phyloP scores from a whole-genome alignment of 2,329 filamentous ascomycete genomes.

The Sarocladium kiliense region DNA sequence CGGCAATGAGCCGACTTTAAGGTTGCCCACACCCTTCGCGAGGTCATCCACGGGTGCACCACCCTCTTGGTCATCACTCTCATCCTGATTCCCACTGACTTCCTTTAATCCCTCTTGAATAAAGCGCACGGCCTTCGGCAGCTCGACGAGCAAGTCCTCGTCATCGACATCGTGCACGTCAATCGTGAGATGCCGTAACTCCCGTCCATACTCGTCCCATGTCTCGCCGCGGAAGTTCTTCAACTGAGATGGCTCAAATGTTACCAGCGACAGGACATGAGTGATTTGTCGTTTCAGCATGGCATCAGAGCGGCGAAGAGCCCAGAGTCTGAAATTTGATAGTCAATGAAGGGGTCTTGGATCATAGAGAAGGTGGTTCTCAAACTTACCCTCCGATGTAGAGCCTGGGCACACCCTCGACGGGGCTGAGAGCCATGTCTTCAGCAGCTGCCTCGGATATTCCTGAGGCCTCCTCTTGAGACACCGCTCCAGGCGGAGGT shows the following conservation, averaged over 20 bases:
- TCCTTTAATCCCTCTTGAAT: constrained; percentile 66
- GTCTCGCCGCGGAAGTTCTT: constrained; percentile 44
- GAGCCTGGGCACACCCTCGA: constrained; percentile 36
- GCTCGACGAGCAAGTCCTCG: constrained; percentile 76
- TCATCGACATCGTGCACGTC: constrained; percentile 90
- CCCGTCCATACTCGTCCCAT: constrained; percentile 43
- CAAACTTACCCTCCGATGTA: constrained; percentile 33
- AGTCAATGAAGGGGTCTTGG: neutral
- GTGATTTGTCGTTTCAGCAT: constrained; percentile 74
- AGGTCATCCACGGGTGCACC: neutral
- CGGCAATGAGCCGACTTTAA: constrained; percentile 13
- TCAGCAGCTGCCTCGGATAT: neutral
- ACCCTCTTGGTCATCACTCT: constrained; percentile 1
- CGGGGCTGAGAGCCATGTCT: constrained; percentile 36
- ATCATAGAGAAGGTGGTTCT: neutral
- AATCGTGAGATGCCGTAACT: constrained; percentile 69
- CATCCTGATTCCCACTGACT: neutral
- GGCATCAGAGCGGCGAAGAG: constrained; percentile 65
- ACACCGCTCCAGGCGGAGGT: neutral
- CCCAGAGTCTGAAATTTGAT: constrained; percentile 63
- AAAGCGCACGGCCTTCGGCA: constrained; percentile 74
- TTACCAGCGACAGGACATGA: constrained; percentile 81
- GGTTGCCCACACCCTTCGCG: constrained; percentile 11
- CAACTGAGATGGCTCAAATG: constrained; percentile 37
- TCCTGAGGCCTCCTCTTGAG: constrained; percentile 23